Percentiles rank a stretch among this genome's conserved stretches.
Conservation (phyloP, 768 basidiomycete species). For the Agaricus blazei region DNA sequence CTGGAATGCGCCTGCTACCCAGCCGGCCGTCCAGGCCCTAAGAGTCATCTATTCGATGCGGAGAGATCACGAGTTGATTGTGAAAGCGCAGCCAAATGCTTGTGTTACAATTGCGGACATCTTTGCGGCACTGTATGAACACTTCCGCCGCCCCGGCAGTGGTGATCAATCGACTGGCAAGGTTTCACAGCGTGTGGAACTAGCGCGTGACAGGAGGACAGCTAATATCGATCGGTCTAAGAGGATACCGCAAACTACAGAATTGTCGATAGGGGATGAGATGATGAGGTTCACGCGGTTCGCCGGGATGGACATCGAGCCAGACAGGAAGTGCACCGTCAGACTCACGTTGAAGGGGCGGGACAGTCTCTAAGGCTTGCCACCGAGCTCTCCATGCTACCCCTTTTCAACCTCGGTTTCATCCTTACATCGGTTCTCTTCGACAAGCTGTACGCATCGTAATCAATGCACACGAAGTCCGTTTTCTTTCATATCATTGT, state of each 20-base stretch:
- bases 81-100: constrained; percentile 9
- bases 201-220: constrained; percentile 27
- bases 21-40: constrained; percentile 33
- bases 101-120: constrained; percentile 53
- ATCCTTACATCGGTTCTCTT: no score
- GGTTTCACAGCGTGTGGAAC: constrained; percentile 30
- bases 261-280: constrained; percentile 45
- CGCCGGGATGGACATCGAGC: constrained; percentile 42
- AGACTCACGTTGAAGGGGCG: constrained; percentile 42
- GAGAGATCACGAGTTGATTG: not conserved
- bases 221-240: not conserved
- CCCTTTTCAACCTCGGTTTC: no score
- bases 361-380: not conserved
- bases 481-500: no score
- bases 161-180: constrained; percentile 34
- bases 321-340: constrained; percentile 31
- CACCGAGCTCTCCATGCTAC: not conserved
- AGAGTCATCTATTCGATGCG: constrained; percentile 35
- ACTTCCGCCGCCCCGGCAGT: constrained; percentile 23
- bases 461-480: no score
- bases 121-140: constrained; percentile 37
- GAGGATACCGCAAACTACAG: constrained; percentile 15
- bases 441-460: no score
- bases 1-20: constrained; percentile 33
- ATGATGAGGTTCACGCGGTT: constrained; percentile 44